Conservation (phyloP, 2,329 filamentous ascomycete genomes). For the Macrophomina pseudophaseolina region DNA sequence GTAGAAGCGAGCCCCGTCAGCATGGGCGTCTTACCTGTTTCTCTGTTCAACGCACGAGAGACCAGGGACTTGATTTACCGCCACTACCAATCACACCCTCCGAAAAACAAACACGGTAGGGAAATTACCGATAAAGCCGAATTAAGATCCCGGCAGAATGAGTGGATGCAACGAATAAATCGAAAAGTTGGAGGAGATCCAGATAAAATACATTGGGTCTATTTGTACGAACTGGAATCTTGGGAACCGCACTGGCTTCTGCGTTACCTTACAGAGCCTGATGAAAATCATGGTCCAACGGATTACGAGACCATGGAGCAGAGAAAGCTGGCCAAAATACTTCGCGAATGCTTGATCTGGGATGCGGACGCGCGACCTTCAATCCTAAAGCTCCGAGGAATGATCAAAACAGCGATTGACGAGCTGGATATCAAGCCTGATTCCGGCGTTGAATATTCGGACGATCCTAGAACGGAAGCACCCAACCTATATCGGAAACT, state of each 20-base stretch:
- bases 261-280: not conserved
- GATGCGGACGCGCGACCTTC: not conserved
- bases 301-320: not conserved
- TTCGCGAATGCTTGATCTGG: constrained; percentile 3
- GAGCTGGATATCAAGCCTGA: not conserved
- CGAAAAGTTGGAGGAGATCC: no score
- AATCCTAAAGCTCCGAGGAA: not conserved
- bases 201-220: no score
- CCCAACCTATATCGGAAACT: not conserved
- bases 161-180: no score
- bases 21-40: not conserved
- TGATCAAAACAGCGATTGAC: not conserved
- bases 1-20: not conserved
- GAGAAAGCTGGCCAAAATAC: not conserved
- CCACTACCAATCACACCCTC: not conserved
- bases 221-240: not conserved
- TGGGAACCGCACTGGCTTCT: constrained; percentile 9
- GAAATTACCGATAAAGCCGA: no score
- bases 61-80: no score
- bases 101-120: not conserved
- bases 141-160: no score
- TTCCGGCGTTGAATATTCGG: no score
- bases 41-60: not conserved
- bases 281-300: not conserved
- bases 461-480: not conserved